Conservation (phyloP, 495 filamentous ascomycete genomes). For the Bombardia bombarda region DNA sequence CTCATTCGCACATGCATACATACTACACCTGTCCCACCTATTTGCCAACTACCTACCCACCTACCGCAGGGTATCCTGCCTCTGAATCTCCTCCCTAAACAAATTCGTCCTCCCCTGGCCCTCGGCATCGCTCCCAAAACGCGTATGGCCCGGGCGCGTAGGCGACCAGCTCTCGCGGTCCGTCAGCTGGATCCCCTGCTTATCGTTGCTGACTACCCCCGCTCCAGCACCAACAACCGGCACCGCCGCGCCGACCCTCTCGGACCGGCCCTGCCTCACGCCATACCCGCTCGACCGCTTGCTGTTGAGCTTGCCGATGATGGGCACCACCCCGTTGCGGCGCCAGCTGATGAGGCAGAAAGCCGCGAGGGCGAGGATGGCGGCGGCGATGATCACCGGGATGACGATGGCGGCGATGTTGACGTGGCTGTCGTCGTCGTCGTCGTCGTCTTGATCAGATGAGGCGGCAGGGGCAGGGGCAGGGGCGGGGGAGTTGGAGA, state of each 20-base stretch:
- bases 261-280: constrained; percentile 14
- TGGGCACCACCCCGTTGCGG: constrained; percentile 7
- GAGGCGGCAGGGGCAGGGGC: neutral
- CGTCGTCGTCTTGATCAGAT: too few relatives aligned
- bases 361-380: constrained; percentile 6
- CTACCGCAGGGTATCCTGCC: constrained; percentile 16
- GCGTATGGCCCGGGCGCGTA: constrained; percentile 1
- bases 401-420: constrained; percentile 15
- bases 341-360: constrained; percentile 12
- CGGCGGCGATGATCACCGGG: constrained; percentile 12
- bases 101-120: constrained; percentile 16
- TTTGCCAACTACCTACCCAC: too few relatives aligned
- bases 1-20: too few relatives aligned
- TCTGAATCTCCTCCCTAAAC: constrained; percentile 26
- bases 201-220: constrained; percentile 6
- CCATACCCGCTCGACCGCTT: constrained; percentile 17
- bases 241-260: constrained; percentile 4
- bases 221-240: too few relatives aligned
- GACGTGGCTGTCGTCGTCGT: neutral
- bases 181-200: constrained; percentile 22
- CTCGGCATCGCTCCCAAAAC: neutral
- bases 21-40: too few relatives aligned
- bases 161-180: constrained; percentile 28
- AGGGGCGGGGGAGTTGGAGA: neutral
- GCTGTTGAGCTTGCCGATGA: constrained; percentile 8